phyloP scores from a whole-genome alignment of 139 green algal genomes.

The Coelastrella sp. region DNA sequence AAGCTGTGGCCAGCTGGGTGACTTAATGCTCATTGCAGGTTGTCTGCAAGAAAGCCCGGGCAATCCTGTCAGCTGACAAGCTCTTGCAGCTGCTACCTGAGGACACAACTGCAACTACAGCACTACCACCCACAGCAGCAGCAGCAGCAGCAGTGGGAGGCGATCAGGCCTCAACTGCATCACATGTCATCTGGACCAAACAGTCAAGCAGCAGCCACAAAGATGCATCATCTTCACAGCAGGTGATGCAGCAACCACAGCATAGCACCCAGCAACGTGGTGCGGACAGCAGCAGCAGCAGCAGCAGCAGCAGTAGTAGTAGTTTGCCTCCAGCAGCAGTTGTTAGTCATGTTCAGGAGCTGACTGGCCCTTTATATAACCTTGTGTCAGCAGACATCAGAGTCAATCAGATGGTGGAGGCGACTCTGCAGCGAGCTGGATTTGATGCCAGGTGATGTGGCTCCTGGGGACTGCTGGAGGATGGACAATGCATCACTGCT shows the following conservation, averaged over 20 bases:
- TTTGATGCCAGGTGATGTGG: slow-evolving; percentile 48
- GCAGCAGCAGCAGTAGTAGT: background rate
- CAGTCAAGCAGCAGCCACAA: slow-evolving; percentile 2
- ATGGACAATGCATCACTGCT: no score
- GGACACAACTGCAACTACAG: slow-evolving; percentile 12
- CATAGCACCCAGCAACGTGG: background rate
- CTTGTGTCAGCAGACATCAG: slow-evolving; percentile 80
- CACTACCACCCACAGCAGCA: background rate
- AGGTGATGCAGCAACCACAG: background rate
- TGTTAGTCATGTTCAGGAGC: background rate
- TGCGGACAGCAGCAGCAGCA: slow-evolving; percentile 14
- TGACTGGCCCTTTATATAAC: slow-evolving; percentile 64
- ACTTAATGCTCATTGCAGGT: slow-evolving; percentile 33
- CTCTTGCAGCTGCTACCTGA: slow-evolving; percentile 24
- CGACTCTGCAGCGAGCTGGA: slow-evolving; percentile 58
- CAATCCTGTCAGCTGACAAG: background rate
- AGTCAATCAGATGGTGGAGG: slow-evolving; percentile 53
- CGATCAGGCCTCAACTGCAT: background rate
- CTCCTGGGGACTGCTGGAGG: no score
- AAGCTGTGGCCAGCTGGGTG: background rate
- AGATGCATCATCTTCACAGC: no score
- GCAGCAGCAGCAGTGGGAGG: background rate
- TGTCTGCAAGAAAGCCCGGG: slow-evolving; percentile 33
- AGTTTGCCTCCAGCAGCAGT: background rate
- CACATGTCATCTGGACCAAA: background rate